Base-by-base conservation (phyloP, 2,329 filamentous ascomycete species). In the Cyphellophora attinorum region DNA sequence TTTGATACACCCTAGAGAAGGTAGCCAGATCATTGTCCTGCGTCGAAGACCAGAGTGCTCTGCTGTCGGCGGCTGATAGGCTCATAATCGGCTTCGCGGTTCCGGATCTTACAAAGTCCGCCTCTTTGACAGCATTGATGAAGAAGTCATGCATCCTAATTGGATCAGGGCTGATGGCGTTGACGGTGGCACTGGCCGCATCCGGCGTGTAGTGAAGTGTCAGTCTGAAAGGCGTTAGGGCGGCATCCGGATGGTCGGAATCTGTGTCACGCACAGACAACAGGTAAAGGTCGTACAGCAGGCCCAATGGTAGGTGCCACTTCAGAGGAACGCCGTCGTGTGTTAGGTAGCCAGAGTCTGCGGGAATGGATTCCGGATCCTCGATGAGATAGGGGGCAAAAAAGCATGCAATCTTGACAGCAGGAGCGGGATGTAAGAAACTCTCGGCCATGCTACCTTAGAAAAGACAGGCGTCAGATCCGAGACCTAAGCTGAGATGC, bases 81-180 rank as follows among this genome's bases (percentile, higher is more conserved):
- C 78, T 80, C 85, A 94, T 93, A 51, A 93, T 88, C 41, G 82
- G 80, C 55, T 89, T 86, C 11, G 85, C 85, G 35, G 82, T 91
- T 29, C 86, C 85, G 48, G 91, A 89, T 33, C 88, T 76, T 33
- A 93, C 67, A 48, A 86, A 93, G 58, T 94, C 86, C 18, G 88
- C 86, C 68, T 82, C 79, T 53, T 83, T 83, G 42, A 82, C 77
- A 34, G 68, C 75, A 45, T 82, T 81, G 35, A 79, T 76, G 50
- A 74, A 83, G 0, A 75, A 66, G 52, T 82, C 79, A 40, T 76
- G 72, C 52, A 78, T 61, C 3, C 70, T 64, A 49, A 75, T 77
- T 47, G 78, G 73, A 37, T 83, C 56, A 32, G 65, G 65, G 76
- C 78, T 81, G 23, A 77, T 75, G 11, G 77, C 51, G 4, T 55